These are phyloP conservation scores for Solanum dulcamara DNA, from an alignment of 257 asterid species.

Conservation along the genomic window DNA sequence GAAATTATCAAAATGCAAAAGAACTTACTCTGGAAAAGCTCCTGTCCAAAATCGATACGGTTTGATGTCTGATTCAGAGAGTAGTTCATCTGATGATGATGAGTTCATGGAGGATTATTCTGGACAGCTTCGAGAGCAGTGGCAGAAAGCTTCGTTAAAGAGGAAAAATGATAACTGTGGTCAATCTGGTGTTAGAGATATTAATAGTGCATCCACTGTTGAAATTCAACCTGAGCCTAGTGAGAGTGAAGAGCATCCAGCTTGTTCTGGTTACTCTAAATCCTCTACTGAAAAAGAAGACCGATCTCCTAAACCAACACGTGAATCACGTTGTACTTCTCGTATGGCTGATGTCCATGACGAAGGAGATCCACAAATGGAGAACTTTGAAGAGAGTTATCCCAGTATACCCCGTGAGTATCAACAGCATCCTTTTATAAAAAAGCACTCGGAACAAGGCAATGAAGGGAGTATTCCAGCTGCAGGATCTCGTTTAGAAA, in stretches of 20 bases:
- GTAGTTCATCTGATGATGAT: conserved; percentile 44
- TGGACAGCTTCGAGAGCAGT: conserved; percentile 52
- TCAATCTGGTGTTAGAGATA: conserved; percentile 20
- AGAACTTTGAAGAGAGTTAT: conserved; percentile 3
- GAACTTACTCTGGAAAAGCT: conserved; percentile 78
- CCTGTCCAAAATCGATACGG: conserved; percentile 36
- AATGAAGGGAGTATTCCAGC: not conserved
- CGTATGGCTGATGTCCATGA: not conserved
- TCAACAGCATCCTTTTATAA: not conserved
- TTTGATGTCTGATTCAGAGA: conserved; percentile 29
- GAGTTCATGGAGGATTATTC: conserved; percentile 60
- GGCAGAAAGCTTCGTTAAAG: conserved; percentile 73
- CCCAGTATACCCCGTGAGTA: not conserved
- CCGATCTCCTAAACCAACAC: conserved; percentile 1
- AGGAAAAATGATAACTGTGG: conserved; percentile 30
- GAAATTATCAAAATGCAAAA: conserved; percentile 72
- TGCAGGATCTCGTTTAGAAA: conserved; percentile 15
- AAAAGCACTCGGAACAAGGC: conserved; percentile 8
- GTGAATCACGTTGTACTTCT: conserved; percentile 5
- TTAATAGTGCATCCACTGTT: conserved; percentile 15
- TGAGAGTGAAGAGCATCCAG: conserved; percentile 7
- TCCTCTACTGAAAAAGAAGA: conserved; percentile 12
- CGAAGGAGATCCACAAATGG: conserved; percentile 2
- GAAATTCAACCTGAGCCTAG: conserved; percentile 8
- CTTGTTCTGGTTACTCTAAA: conserved; percentile 7